Percentiles rank a stretch among this genome's conserved stretches.
Conservation (phyloP, 140 eudicot species). For the Cichorium intybus region DNA sequence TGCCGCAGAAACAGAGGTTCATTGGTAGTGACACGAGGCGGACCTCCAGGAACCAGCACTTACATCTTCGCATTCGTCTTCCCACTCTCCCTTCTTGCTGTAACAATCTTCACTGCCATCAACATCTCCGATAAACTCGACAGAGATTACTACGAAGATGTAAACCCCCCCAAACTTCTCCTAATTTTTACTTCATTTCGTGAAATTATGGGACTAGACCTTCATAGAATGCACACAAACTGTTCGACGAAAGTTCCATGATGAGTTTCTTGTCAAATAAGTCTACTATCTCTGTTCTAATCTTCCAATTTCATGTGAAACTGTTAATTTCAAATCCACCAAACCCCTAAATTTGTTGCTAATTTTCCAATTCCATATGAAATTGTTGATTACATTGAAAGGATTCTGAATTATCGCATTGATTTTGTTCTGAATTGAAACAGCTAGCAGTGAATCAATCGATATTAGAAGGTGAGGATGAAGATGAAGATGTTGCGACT, state of each 20-base stretch:
- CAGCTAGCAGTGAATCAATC: slow-evolving; percentile 70
- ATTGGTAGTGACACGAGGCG: slow-evolving; percentile 47
- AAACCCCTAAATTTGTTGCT: too few relatives aligned
- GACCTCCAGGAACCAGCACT: slow-evolving; percentile 50
- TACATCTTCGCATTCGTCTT: slow-evolving; percentile 70
- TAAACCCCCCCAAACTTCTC: background rate
- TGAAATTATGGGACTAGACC: background rate
- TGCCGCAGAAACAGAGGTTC: slow-evolving; percentile 42
- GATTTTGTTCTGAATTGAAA: slow-evolving; percentile 14
- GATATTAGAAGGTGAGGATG: slow-evolving; percentile 58
- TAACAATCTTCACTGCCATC: slow-evolving; percentile 55
- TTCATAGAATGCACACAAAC: background rate
- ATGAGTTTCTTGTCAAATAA: background rate
- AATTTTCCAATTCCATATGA: background rate
- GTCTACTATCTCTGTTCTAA: background rate
- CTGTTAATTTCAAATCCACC: background rate
- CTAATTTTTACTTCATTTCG: background rate
- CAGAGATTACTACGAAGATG: slow-evolving; percentile 69
- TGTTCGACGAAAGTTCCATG: background rate
- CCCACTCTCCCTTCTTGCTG: slow-evolving; percentile 74
- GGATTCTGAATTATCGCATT: background rate
- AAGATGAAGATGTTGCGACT: slow-evolving; percentile 18
- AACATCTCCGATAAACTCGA: slow-evolving; percentile 71
- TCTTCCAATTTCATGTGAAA: background rate
- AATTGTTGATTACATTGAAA: background rate